Conservation (phyloP, 495 filamentous ascomycete species). For the Hypoxylon intermedium region DNA sequence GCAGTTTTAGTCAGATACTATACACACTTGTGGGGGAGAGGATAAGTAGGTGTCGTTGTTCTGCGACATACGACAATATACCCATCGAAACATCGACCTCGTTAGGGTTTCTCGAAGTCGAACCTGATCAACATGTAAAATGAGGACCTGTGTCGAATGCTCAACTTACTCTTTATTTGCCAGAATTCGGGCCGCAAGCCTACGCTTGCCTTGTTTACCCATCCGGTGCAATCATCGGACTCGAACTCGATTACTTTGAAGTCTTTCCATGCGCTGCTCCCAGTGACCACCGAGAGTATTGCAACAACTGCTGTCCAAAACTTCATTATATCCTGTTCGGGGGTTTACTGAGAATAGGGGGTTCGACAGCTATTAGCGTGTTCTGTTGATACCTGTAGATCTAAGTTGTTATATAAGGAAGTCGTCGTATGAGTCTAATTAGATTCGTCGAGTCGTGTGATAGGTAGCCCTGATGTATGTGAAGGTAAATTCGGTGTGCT, state of each 20-base stretch:
- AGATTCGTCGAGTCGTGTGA: too few species aligned
- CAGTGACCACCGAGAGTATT: constrained; percentile 1
- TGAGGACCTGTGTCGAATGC: neutral
- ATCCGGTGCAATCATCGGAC: constrained; percentile 18
- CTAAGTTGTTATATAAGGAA: too few species aligned
- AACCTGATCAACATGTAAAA: neutral
- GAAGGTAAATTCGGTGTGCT: neutral
- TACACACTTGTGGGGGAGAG: too few species aligned
- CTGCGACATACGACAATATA: too few species aligned
- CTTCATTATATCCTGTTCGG: constrained; percentile 4
- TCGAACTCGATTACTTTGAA: constrained; percentile 28
- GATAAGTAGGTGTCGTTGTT: too few species aligned
- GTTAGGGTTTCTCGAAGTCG: neutral
- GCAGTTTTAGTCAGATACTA: neutral
- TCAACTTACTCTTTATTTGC: constrained; percentile 29
- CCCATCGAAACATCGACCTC: neutral
- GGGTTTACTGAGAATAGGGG: neutral
- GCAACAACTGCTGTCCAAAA: neutral
- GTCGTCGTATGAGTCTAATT: too few species aligned
- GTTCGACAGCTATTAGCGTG: neutral
- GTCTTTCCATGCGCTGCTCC: constrained; percentile 4
- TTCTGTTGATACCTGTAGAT: neutral
- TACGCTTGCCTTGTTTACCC: constrained; percentile 16
- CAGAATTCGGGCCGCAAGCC: constrained; percentile 21
- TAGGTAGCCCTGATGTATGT: too few species aligned